Evolutionary conservation across 1,284 basidiomycete genomes (phyloP).

Genomic region (Sanguinoderma infundibulare): DNA sequence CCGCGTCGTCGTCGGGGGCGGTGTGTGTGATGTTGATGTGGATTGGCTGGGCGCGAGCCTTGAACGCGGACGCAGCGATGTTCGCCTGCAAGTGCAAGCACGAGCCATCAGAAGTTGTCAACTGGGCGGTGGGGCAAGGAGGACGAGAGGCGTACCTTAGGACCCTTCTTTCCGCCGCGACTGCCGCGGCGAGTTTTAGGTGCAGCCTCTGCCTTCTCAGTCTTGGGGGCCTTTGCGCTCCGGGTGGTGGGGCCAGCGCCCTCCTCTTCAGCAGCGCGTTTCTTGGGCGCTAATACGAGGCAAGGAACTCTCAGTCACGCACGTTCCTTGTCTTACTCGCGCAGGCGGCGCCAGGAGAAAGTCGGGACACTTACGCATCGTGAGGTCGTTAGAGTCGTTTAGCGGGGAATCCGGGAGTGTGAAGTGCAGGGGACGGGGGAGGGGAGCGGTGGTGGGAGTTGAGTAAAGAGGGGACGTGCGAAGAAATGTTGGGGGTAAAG

Average conservation of each 20-base stretch:
- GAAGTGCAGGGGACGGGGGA: neutral
- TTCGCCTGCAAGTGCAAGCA: slow-evolving; percentile 39
- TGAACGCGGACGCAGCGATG: slow-evolving; percentile 59
- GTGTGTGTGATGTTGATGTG: slow-evolving; percentile 74
- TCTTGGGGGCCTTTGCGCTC: slow-evolving; percentile 54
- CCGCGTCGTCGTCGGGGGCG: slow-evolving; percentile 51
- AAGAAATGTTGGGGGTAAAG: slow-evolving; percentile 7
- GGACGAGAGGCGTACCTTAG: slow-evolving; percentile 36
- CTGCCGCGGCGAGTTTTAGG: slow-evolving; percentile 28
- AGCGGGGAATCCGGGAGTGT: neutral
- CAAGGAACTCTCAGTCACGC: neutral
- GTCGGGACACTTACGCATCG: slow-evolving; percentile 31
- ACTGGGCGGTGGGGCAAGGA: neutral
- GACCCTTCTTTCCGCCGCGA: slow-evolving; percentile 42
- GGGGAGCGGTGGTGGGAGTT: slow-evolving; percentile 9
- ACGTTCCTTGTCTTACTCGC: neutral
- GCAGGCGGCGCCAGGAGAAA: neutral
- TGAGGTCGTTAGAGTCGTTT: slow-evolving; percentile 31
- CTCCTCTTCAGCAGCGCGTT: slow-evolving; percentile 51
- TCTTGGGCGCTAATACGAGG: slow-evolving; percentile 41
- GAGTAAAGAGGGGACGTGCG: slow-evolving; percentile 17
- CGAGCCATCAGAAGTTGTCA: neutral
- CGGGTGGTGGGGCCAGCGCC: slow-evolving; percentile 43
- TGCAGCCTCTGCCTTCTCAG: slow-evolving; percentile 47
- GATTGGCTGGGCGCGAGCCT: slow-evolving; percentile 65